Conservation (phyloP, 345 rosid genomes). For the Xanthoceras sorbifolium region DNA sequence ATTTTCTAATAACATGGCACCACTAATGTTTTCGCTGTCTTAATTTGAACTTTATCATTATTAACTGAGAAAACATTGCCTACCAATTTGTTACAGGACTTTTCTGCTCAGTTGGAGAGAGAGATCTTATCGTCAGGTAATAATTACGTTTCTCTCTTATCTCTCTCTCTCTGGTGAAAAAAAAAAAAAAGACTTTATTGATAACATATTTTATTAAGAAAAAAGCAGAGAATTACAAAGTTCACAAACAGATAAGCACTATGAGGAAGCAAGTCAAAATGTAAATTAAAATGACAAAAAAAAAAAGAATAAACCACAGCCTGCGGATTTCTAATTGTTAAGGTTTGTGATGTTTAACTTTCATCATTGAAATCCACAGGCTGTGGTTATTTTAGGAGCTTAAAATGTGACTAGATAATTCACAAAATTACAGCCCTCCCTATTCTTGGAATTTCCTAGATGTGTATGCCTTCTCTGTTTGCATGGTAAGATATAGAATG, state of each 20-base stretch:
- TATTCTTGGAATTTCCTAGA: background rate
- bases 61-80: conserved; percentile 18
- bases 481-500: background rate
- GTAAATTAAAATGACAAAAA: background rate
- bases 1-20: background rate
- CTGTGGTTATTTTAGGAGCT: background rate
- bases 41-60: conserved; percentile 10
- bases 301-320: background rate
- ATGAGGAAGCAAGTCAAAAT: background rate
- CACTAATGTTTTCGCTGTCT: background rate
- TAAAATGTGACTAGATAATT: background rate
- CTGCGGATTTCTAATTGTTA: too few species aligned
- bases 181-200: background rate
- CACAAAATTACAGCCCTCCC: background rate
- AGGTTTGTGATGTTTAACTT: background rate
- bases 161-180: background rate
- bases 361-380: background rate
- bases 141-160: conserved; percentile 16
- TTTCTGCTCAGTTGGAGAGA: conserved; percentile 95
- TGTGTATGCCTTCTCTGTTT: background rate
- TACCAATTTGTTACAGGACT: conserved; percentile 62
- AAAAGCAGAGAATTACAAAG: background rate
- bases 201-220: too few species aligned
- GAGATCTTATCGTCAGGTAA: conserved; percentile 81
- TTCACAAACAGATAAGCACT: background rate